Evolutionary conservation across 1,284 basidiomycete genomes (phyloP).

Genomic region (Apiotrichum akiyoshidainum): DNA sequence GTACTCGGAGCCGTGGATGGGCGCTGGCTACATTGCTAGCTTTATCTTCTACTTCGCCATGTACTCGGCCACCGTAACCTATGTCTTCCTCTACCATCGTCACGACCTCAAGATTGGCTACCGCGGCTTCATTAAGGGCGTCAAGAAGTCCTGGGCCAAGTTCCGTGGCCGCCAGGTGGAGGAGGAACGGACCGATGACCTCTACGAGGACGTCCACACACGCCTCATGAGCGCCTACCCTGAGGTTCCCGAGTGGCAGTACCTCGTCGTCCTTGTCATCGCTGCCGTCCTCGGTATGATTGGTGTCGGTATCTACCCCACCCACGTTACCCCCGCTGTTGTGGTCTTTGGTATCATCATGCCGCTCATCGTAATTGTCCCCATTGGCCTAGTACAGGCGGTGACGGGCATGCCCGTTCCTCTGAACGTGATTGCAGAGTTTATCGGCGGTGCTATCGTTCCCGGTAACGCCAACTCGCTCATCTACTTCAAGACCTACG

Average conservation of each 20-base stretch:
- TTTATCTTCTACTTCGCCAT: constrained; percentile 43
- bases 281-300: constrained; percentile 11
- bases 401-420: constrained; percentile 57
- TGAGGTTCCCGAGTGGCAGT: constrained; percentile 21
- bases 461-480: constrained; percentile 60
- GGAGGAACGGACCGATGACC: constrained; percentile 39
- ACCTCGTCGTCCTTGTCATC: constrained; percentile 16
- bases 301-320: constrained; percentile 15
- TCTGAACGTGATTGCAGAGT: constrained; percentile 56
- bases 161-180: constrained; percentile 31
- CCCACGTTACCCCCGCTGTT: constrained; percentile 13
- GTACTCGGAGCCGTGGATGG: constrained; percentile 40
- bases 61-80: constrained; percentile 25
- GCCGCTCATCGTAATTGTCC: constrained; percentile 10
- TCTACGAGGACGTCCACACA: constrained; percentile 33
- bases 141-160: background rate
- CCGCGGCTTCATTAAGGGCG: constrained; percentile 26
- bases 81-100: constrained; percentile 49
- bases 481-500: constrained; percentile 57
- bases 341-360: constrained; percentile 18
- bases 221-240: constrained; percentile 56
- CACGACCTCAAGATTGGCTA: constrained; percentile 43
- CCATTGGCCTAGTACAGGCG: constrained; percentile 58
- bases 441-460: constrained; percentile 58
- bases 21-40: constrained; percentile 32